Evolutionary conservation across 2,329 filamentous ascomycete species (phyloP).

Genomic region (Aureobasidium sp.): DNA sequence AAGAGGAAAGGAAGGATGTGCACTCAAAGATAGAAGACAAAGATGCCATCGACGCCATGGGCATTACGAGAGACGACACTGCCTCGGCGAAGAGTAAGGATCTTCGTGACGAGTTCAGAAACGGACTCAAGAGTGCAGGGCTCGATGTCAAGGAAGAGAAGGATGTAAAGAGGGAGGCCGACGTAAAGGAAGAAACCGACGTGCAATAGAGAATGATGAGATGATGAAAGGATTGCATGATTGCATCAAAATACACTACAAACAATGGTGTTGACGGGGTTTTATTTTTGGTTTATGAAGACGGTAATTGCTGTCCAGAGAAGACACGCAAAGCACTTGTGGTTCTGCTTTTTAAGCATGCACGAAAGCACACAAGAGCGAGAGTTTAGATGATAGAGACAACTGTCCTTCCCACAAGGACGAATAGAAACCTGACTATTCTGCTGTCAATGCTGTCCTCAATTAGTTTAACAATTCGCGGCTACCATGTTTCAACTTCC

Average conservation of each 20-base stretch:
- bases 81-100: conserved; percentile 19
- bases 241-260: neutral
- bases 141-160: conserved; percentile 24
- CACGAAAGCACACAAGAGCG: neutral
- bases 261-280: neutral
- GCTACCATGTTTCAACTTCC: no score
- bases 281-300: neutral
- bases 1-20: conserved; percentile 4
- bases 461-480: no score
- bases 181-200: neutral
- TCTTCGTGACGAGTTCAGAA: conserved; percentile 33
- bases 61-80: neutral
- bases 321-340: neutral
- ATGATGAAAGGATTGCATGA: neutral
- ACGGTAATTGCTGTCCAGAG: neutral
- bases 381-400: neutral
- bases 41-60: conserved; percentile 8
- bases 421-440: neutral
- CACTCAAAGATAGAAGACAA: conserved; percentile 10
- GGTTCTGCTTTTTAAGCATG: neutral
- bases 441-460: neutral
- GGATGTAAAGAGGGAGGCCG: neutral
- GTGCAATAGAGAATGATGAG: neutral
- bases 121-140: conserved; percentile 33
- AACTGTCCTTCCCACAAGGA: no score